Evolutionary conservation across 2,329 filamentous ascomycete genomes (phyloP), one percentile per base, ranked within the genome.

Genomic region (Cercospora citrullina): DNA sequence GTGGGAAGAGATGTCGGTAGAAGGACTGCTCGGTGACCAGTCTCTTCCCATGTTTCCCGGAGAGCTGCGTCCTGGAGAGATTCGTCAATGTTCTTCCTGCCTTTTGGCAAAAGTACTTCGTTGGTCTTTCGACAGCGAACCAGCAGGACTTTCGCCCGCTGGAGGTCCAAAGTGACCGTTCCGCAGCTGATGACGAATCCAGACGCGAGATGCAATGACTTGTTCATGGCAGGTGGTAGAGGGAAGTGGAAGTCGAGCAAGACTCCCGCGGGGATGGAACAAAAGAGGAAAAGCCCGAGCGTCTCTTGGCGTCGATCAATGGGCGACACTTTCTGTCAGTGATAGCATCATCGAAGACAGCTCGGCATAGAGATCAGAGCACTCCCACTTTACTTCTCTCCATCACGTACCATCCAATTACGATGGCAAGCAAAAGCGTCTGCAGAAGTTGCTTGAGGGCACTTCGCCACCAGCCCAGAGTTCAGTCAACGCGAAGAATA

Each of bases 1-100:
- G 84, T 90, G 2, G 87, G 53, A 48, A 60, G n/a, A 28, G 55
- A 10, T n/a, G 57, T 45, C 31, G 39, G 63, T 16, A 59, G 55
- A 16, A 59, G 18, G 28, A 33, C 31, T 12, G 55, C 55, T 7
- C 59, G 62, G 39, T 62, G 68, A 26, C 68, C 70, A 5, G 68
- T 71, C 45, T 72, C 68, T 53, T 72, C 70, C 10, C n/a, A 62
- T 18, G 62, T 70, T 36, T 72, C 70, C 6, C 66, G 61, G 2
- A 69, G 16, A 36, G 70, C 70, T 30, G 70, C 62, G 31, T 60
- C 36, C 53, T 69, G 33, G 21, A 68, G 61, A 14, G 60, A 63
- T 59, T 72, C 68, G 55, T 45, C 58, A 4, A 67, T 39, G 18
- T 70, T 66, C 42, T 68, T 67, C 28, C 68, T 65, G 51, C 70